These are phyloP conservation scores for Rhynchosporium secalis DNA, from an alignment of 2,329 filamentous ascomycete genomes.

Conservation along the genomic window DNA sequence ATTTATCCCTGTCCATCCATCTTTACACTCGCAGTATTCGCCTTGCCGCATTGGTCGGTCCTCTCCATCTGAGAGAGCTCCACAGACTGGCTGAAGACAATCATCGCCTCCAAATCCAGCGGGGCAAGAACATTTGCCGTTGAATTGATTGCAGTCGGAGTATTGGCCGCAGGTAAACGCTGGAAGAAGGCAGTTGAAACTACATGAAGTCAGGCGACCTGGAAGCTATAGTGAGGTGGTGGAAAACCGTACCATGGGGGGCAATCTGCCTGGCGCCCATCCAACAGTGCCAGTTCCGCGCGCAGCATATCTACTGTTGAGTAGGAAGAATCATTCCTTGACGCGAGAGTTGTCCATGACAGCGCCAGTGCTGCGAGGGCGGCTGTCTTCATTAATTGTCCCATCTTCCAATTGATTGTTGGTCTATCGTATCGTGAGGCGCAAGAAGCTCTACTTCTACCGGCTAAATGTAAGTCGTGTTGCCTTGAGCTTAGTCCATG, in stretches of 20 bases:
- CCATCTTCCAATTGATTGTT: conserved; percentile 28
- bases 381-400: conserved; percentile 28
- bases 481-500: conserved; percentile 13
- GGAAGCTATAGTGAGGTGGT: conserved; percentile 4
- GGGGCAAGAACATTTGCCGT: conserved; percentile 90
- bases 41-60: conserved; percentile 74
- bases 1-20: conserved; percentile 96
- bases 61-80: conserved; percentile 77
- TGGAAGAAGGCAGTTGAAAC: conserved; percentile 97
- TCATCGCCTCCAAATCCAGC: conserved; percentile 92
- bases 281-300: conserved; percentile 69
- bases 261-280: conserved; percentile 72
- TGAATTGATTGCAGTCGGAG: conserved; percentile 82
- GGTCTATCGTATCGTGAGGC: conserved; percentile 15
- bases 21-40: conserved; percentile 77
- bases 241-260: conserved; percentile 66
- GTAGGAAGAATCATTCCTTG: conserved; percentile 51
- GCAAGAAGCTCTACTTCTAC: conserved; percentile 20
- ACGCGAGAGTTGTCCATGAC: conserved; percentile 43
- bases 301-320: conserved; percentile 61
- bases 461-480: conserved; percentile 20
- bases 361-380: conserved; percentile 42
- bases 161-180: conserved; percentile 91
- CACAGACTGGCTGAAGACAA: conserved; percentile 87
- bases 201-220: conserved; percentile 41